Conservation (phyloP, 2,329 filamentous ascomycete genomes). For the Daldinia sp. region DNA sequence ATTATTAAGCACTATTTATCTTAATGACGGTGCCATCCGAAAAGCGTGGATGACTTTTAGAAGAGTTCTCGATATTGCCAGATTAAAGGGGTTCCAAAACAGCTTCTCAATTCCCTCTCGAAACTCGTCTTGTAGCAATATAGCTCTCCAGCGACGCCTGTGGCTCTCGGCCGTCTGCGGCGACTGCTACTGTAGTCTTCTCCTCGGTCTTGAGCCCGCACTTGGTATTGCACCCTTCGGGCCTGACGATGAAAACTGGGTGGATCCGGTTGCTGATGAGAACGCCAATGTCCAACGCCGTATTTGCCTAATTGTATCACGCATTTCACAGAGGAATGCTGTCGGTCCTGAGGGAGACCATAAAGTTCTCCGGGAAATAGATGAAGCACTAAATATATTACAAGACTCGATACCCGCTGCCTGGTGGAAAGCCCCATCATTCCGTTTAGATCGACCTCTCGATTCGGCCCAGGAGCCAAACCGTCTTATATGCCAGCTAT, state of each 20-base stretch:
- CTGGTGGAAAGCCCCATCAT: conserved; percentile 24
- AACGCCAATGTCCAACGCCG: conserved; percentile 18
- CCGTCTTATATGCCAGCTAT: conserved; percentile 23
- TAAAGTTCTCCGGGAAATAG: not conserved
- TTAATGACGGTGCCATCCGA: conserved; percentile 23
- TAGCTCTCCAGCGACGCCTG: conserved; percentile 17
- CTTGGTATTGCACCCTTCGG: conserved; percentile 21
- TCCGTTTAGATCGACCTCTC: conserved; percentile 10
- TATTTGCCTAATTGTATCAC: conserved; percentile 16
- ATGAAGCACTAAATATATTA: conserved; percentile 10
- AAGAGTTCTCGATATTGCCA: conserved; percentile 22
- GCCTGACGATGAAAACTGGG: conserved; percentile 15
- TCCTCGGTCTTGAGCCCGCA: conserved; percentile 22
- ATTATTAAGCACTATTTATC: conserved; percentile 14
- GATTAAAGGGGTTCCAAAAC: conserved; percentile 20
- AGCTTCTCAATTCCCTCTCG: conserved; percentile 15
- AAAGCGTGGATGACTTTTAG: conserved; percentile 22
- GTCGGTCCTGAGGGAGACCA: not conserved
- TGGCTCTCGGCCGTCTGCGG: conserved; percentile 23
- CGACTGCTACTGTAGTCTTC: conserved; percentile 28
- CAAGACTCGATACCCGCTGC: conserved; percentile 14
- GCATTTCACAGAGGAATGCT: conserved; percentile 19
- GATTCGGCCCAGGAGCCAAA: conserved; percentile 20
- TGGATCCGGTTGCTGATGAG: conserved; percentile 19
- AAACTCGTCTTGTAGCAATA: conserved; percentile 9